Evolutionary conservation across 108 stramenopile species (phyloP).

Genomic region (Aurantiochytrium sp.): DNA sequence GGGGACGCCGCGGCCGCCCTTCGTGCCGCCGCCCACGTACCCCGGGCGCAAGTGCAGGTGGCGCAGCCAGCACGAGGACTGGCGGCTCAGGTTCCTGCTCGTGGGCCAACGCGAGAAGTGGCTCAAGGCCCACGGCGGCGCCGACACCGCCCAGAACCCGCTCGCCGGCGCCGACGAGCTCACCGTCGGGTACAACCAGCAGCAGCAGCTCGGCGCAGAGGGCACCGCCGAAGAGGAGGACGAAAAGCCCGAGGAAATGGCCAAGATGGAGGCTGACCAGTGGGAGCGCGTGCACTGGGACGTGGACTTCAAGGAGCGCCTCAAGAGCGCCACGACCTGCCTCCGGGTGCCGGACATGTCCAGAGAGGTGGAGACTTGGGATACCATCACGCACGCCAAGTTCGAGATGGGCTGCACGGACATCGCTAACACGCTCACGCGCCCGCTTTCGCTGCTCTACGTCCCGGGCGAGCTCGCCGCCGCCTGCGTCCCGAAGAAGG

Average conservation of each 20-base stretch:
- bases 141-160: neutral
- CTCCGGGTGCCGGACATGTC: neutral
- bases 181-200: neutral
- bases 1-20: neutral
- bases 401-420: conserved; percentile 2
- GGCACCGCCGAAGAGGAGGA: neutral
- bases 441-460: neutral
- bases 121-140: neutral
- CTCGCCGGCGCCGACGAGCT: neutral
- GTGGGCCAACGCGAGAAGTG: neutral
- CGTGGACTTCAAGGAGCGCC: conserved; percentile 5
- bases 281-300: conserved; percentile 6
- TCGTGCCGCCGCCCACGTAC: neutral
- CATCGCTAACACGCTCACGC: neutral
- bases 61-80: neutral
- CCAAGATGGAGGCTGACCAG: neutral
- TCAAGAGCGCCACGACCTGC: neutral
- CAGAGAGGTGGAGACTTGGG: neutral
- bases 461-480: neutral
- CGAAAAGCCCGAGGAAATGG: neutral
- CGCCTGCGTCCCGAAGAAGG: neutral
- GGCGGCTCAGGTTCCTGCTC: neutral
- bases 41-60: neutral
- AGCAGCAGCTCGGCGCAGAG: neutral
- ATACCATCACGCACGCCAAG: neutral